Conservation (phyloP, 176 grass and related monocot species). For the Oryza meridionalis region DNA sequence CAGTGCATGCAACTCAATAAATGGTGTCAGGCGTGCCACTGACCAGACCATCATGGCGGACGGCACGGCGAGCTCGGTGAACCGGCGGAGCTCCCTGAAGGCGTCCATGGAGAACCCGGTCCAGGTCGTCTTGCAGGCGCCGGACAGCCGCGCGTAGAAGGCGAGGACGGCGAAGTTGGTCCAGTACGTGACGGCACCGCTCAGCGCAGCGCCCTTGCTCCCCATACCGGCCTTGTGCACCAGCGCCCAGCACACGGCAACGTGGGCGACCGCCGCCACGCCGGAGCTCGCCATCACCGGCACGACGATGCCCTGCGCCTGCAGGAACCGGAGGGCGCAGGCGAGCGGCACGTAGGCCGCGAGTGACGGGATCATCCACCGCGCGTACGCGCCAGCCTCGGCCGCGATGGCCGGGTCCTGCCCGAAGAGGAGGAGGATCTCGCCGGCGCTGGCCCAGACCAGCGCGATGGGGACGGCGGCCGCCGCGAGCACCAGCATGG, state of each 20-base stretch:
- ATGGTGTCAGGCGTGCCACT: not conserved
- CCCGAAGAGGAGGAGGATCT: slow-evolving; percentile 51
- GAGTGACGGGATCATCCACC: slow-evolving; percentile 66
- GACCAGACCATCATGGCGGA: slow-evolving; percentile 50
- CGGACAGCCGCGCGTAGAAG: not conserved
- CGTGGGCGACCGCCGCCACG: not conserved
- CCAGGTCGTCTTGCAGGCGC: slow-evolving; percentile 24
- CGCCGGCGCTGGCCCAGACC: slow-evolving; percentile 45
- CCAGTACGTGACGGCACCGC: slow-evolving; percentile 36
- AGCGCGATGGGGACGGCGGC: slow-evolving; percentile 44
- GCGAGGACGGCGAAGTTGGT: slow-evolving; percentile 23
- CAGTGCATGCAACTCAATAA: too few species aligned
- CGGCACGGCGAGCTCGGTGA: slow-evolving; percentile 35
- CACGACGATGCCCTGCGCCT: slow-evolving; percentile 46
- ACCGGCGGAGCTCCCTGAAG: not conserved
- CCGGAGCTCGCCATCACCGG: slow-evolving; percentile 41
- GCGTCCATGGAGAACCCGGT: slow-evolving; percentile 32
- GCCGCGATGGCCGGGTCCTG: slow-evolving; percentile 58
- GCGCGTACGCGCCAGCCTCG: slow-evolving; percentile 63
- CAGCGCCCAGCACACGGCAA: slow-evolving; percentile 24
- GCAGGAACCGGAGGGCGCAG: slow-evolving; percentile 52
- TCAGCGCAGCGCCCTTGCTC: slow-evolving; percentile 41
- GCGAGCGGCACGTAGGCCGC: slow-evolving; percentile 59
- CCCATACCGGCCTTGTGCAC: slow-evolving; percentile 44
- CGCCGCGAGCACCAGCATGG: slow-evolving; percentile 39